Evolutionary conservation across 164 flowering plant species (phyloP).

Genomic region (Santalum album): DNA sequence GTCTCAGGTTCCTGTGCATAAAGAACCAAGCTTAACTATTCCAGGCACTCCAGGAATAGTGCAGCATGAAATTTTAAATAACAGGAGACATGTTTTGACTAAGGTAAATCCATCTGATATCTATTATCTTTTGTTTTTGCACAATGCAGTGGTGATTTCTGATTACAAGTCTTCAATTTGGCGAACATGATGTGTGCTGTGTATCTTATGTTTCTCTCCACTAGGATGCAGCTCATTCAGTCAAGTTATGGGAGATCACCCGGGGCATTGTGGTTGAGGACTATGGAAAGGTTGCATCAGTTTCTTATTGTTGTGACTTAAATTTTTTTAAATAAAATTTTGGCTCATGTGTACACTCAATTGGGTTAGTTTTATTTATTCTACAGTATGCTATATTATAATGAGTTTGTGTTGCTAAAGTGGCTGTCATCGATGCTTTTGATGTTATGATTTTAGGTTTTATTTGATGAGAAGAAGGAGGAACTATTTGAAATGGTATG

Average conservation of each 20-base stretch:
- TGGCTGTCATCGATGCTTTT: too few species aligned
- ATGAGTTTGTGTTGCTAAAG: too few species aligned
- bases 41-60: slow-evolving; percentile 78
- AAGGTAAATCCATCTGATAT: slow-evolving; percentile 43
- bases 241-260: slow-evolving; percentile 96
- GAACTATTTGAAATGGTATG: slow-evolving; percentile 92
- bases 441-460: slow-evolving; percentile 38
- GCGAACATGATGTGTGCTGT: background rate
- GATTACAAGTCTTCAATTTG: background rate
- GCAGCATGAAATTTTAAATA: slow-evolving; percentile 89
- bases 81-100: slow-evolving; percentile 85
- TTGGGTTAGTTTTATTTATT: too few species aligned
- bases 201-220: slow-evolving; percentile 2
- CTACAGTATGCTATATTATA: too few species aligned
- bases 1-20: slow-evolving; percentile 70
- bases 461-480: slow-evolving; percentile 90
- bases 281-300: slow-evolving; percentile 78
- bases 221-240: slow-evolving; percentile 80
- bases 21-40: slow-evolving; percentile 61
- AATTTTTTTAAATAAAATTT: too few species aligned
- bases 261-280: slow-evolving; percentile 79
- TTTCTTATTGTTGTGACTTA: too few species aligned
- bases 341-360: too few species aligned
- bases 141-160: too few species aligned
- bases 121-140: background rate